Base-by-base conservation (phyloP, 75 land plant species). In the Pinus tabuliformis region DNA sequence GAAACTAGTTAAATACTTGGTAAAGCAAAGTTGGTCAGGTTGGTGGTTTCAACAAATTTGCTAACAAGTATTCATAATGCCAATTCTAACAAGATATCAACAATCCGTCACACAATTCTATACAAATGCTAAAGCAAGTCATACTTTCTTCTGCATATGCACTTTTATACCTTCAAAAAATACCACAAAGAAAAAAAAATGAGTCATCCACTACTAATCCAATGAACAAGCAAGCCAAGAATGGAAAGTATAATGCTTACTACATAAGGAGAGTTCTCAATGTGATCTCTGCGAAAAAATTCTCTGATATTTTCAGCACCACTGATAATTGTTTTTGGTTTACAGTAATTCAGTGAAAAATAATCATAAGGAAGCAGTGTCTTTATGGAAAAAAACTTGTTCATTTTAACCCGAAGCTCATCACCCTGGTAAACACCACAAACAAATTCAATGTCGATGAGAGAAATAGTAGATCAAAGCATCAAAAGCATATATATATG, bases 251-350 rank as follows among this genome's bases (percentile, higher is more conserved):
- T 60, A 75, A 39, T 49, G 49, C 89, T 80, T 58, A 90, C 94
- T 79, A 79, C 82, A 80, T 90, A 92, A 22, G 84, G 86, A 52
- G 90, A 90, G 64, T 92, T 92, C 81, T 92, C 94, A 82, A 92
- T 92, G 20, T 90, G 88, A 74, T 92, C 94, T 68, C 94, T 92
- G 58, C 92, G 78, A 78, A 92, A 85, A 73, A 90, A 92, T 85
- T 92, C 92, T 56, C 92, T 92, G 39, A 92, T 74, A 80, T 92
- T 74, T 26, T 92, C 94, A 20, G 90, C 85, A 81, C 87, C 90
- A 79, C 90, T 80, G 59, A 83, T 77, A 74, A 90, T 86, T 42
- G 78, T 72, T 7, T 70, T 72, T 30, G 94, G 92, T 18, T 74
- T 73, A 65, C 92, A 92, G 64, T 79, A 92, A 24, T 76, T 82